phyloP scores from a whole-genome alignment of 768 basidiomycete genomes.

The Strobilomyces confusus region DNA sequence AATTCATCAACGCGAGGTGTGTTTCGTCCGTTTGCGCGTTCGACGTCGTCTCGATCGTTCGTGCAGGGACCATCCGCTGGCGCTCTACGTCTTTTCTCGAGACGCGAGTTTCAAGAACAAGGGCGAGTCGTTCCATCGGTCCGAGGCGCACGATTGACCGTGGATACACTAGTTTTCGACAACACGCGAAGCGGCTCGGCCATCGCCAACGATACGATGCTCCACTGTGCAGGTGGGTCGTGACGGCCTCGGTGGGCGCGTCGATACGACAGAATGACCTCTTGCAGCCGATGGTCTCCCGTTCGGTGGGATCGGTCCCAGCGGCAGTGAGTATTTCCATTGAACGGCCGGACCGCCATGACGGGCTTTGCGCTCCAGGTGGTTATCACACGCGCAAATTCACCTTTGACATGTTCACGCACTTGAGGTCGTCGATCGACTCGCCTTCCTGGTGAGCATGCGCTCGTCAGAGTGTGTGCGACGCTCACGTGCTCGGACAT shows the following conservation, averaged over 20 bases:
- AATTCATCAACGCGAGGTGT: constrained; percentile 58
- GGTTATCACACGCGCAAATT: constrained; percentile 72
- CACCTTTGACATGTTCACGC: constrained; percentile 76
- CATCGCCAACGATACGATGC: constrained; percentile 63
- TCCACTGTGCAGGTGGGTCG: constrained; percentile 54
- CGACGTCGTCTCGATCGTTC: background rate
- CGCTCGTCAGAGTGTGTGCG: too few species aligned
- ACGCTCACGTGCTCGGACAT: background rate
- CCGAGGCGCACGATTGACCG: background rate
- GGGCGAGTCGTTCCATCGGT: constrained; percentile 35
- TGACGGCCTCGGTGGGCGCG: background rate
- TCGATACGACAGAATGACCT: background rate
- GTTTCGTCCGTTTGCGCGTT: constrained; percentile 10
- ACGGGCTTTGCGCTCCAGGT: constrained; percentile 33
- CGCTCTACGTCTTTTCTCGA: constrained; percentile 73
- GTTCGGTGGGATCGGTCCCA: constrained; percentile 69
- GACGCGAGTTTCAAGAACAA: constrained; percentile 56
- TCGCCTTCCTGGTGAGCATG: constrained; percentile 33
- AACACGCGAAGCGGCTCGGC: constrained; percentile 71
- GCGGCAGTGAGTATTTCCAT: constrained; percentile 54
- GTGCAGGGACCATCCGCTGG: constrained; percentile 65
- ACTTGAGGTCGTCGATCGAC: constrained; percentile 54
- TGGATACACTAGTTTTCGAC: constrained; percentile 47
- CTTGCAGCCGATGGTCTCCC: constrained; percentile 55
- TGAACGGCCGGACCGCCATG: background rate